Evolutionary conservation across 140 eudicot genomes (phyloP).

Genomic region (Oenanthe javanica): DNA sequence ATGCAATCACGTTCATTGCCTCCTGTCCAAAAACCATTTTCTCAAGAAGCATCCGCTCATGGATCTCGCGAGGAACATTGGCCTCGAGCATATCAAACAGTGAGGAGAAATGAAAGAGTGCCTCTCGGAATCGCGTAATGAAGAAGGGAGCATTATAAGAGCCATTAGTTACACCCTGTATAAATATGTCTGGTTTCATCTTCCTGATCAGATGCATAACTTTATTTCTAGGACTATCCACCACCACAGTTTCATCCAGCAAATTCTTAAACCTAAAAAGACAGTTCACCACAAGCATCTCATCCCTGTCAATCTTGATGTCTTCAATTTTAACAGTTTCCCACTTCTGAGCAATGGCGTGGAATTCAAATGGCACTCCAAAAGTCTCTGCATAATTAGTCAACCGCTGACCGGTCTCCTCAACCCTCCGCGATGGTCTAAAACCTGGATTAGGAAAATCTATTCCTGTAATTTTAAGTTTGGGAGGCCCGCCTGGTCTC

Average conservation of each 20-base stretch:
- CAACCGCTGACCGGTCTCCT: slow-evolving; percentile 76
- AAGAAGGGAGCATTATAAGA: slow-evolving; percentile 78
- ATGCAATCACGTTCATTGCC: slow-evolving; percentile 85
- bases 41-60: slow-evolving; percentile 67
- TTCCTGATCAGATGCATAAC: slow-evolving; percentile 54
- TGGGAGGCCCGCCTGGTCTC: slow-evolving; percentile 82
- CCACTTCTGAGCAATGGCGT: slow-evolving; percentile 78
- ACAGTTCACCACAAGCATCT: slow-evolving; percentile 58
- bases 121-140: slow-evolving; percentile 76
- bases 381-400: slow-evolving; percentile 67
- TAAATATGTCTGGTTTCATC: slow-evolving; percentile 58
- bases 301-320: slow-evolving; percentile 54
- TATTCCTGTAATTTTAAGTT: slow-evolving; percentile 77
- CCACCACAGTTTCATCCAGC: slow-evolving; percentile 74
- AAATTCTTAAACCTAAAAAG: slow-evolving; percentile 51
- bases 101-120: slow-evolving; percentile 71
- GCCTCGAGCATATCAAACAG: slow-evolving; percentile 86
- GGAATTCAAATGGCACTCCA: slow-evolving; percentile 71
- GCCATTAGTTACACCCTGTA: slow-evolving; percentile 69
- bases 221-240: slow-evolving; percentile 64
- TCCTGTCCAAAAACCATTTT: slow-evolving; percentile 56
- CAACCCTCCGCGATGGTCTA: slow-evolving; percentile 71
- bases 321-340: slow-evolving; percentile 61
- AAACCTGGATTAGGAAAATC: slow-evolving; percentile 79
- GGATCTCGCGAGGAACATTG: slow-evolving; percentile 46